phyloP scores from a whole-genome alignment of 106 monocot species.

The Posidonia australis region DNA sequence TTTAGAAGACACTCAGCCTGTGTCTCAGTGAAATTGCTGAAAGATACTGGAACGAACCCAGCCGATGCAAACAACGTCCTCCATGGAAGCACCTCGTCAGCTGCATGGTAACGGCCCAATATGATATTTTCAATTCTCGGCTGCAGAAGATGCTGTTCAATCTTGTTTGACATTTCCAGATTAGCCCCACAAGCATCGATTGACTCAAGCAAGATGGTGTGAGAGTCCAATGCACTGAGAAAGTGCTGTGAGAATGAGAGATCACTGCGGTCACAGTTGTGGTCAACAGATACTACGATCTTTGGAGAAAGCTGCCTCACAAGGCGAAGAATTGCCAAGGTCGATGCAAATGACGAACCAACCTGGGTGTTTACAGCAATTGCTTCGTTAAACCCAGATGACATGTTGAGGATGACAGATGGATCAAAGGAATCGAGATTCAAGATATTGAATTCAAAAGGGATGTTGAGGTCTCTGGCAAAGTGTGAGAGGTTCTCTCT shows the following conservation, averaged over 20 bases:
- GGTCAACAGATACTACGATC: conserved; percentile 58
- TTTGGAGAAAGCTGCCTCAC: conserved; percentile 72
- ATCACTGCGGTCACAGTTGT: conserved; percentile 49
- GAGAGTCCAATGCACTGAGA: conserved; percentile 44
- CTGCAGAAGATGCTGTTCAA: conserved; percentile 55
- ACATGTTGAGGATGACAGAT: conserved; percentile 24
- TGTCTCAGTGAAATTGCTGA: conserved; percentile 82
- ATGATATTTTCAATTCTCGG: conserved; percentile 54
- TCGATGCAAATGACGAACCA: conserved; percentile 10
- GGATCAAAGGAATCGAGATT: conserved; percentile 49
- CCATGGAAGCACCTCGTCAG: conserved; percentile 48
- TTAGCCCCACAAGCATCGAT: conserved; percentile 52
- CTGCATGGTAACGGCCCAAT: conserved; percentile 23
- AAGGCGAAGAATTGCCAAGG: conserved; percentile 32
- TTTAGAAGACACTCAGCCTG: conserved; percentile 84
- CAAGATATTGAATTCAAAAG: conserved; percentile 54
- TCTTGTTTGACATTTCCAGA: conserved; percentile 42
- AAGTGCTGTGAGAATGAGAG: conserved; percentile 62
- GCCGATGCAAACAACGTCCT: conserved; percentile 27
- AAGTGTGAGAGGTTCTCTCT: conserved; percentile 66
- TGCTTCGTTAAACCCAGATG: conserved; percentile 23
- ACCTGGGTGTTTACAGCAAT: conserved; percentile 69
- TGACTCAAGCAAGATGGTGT: conserved; percentile 55
- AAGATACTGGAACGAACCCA: conserved; percentile 53
- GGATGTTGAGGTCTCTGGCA: conserved; percentile 46